Evolutionary conservation across 2,329 filamentous ascomycete genomes (phyloP), one percentile per base, ranked within the genome.

Genomic region (Orbilia oligospora): DNA sequence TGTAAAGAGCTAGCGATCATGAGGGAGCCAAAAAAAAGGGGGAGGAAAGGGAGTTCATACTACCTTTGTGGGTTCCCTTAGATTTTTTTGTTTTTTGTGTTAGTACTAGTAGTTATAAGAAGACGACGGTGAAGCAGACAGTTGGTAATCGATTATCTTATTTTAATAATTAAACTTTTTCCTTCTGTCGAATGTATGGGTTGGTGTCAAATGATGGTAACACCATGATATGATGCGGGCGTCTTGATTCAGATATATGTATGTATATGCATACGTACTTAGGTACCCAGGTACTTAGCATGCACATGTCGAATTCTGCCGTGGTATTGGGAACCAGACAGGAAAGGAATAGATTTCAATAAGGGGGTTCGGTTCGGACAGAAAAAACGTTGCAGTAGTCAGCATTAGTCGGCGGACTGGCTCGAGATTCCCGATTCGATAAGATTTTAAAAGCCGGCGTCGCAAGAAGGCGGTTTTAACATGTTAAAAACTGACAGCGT

Each of bases 371-470:
- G n/a, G n/a, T n/a, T n/a, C 4, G 41, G 14, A 44, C 16, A n/a
- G n/a, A n/a, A 44, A 33, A 18, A 56, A 38, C 16, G 5, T 18
- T 14, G 64, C 30, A 61, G 36, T 51, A 71, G 44, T 30, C 8
- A 30, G 30, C 8, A n/a, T 8, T 77, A 65, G 66, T 24, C 33
- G 10, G 38, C 41, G 58, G 63, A 53, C 38, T 38, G 33, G 41
- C 67, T 68, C 49, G 67, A 77, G 51, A 38, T 66, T 38, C 48
- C n/a, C 2, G 67, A 77, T 71, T 56, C n/a, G n/a, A n/a, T n/a
- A n/a, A n/a, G n/a, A 5, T 20, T 9, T 16, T n/a, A 41, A 61
- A 30, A 22, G 8, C 33, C 33, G 75, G 68, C 30, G 61, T 78
- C 24, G 75, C 75, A 22, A 69, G 63, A 55, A 53, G 66, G 41